Evolutionary conservation across 306 rosid genomes (phyloP).

Genomic region (Quercus rubra): DNA sequence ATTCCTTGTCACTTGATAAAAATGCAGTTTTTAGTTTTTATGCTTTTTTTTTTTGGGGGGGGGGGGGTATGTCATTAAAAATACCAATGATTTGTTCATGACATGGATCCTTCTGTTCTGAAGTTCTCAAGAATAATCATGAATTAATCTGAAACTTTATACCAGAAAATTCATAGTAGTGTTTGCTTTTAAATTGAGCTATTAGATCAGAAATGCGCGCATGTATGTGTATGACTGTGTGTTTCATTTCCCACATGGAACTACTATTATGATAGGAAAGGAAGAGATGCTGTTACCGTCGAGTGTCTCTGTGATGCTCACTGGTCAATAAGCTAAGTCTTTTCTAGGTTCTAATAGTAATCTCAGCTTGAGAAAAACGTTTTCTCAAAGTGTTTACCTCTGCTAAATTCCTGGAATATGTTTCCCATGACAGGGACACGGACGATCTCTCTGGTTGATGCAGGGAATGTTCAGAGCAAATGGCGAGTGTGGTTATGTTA

Average conservation of each 20-base stretch:
- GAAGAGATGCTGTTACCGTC: background rate
- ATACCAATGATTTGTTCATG: background rate
- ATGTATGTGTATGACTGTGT: background rate
- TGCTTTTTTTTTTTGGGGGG: background rate
- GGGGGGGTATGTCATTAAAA: background rate
- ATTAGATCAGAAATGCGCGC: background rate
- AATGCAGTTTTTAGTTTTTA: background rate
- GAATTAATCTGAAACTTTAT: background rate
- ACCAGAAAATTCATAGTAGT: background rate
- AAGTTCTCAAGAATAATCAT: background rate
- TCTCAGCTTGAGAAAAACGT: slow-evolving; percentile 8
- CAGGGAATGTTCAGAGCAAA: slow-evolving; percentile 97
- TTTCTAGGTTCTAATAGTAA: background rate
- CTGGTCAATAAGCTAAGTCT: background rate
- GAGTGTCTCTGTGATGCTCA: background rate
- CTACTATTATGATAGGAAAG: background rate
- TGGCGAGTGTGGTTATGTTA: slow-evolving; percentile 90
- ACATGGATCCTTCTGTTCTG: background rate
- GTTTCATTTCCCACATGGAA: background rate
- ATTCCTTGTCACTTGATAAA: background rate
- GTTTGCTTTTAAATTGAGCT: background rate
- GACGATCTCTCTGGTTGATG: slow-evolving; percentile 98
- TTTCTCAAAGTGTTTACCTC: background rate
- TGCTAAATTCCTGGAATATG: slow-evolving; percentile 4
- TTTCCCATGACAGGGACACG: slow-evolving; percentile 67